These are phyloP conservation scores for Linum usitatissimum DNA, from an alignment of 345 rosid genomes.

Conservation along the genomic window DNA sequence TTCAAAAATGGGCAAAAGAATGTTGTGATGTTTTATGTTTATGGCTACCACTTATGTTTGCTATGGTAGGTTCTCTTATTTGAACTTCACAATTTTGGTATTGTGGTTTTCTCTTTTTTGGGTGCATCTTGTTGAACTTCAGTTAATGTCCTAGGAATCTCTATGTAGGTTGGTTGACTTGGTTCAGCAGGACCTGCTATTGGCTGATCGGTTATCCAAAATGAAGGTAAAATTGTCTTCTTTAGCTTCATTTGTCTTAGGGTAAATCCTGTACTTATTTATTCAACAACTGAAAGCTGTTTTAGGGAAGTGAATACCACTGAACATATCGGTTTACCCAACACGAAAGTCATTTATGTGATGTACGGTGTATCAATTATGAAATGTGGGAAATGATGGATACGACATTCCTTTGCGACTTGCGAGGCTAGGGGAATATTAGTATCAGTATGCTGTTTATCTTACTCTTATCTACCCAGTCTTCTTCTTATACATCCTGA, in stretches of 20 bases:
- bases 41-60: neutral
- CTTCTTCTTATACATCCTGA: neutral
- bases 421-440: neutral
- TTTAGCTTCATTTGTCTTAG: too few species aligned
- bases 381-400: neutral
- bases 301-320: too few species aligned
- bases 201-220: slow-evolving; percentile 80
- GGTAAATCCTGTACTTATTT: neutral
- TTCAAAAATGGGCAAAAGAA: neutral
- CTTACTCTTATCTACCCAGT: neutral
- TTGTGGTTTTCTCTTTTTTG: neutral
- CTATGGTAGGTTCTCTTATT: neutral
- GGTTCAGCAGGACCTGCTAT: slow-evolving; percentile 78
- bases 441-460: neutral
- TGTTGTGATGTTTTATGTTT: neutral
- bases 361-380: neutral
- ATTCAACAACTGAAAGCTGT: neutral
- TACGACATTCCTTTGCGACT: neutral
- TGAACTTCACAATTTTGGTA: neutral
- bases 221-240: slow-evolving; percentile 48
- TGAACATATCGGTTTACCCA: neutral
- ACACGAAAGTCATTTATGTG: neutral
- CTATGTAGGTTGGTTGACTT: slow-evolving; percentile 69
- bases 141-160: slow-evolving; percentile 2
- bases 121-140: neutral